Percentiles rank a stretch among this genome's conserved stretches.
Conservation (phyloP, 805 yeast species). For the Candida wancherniae region DNA sequence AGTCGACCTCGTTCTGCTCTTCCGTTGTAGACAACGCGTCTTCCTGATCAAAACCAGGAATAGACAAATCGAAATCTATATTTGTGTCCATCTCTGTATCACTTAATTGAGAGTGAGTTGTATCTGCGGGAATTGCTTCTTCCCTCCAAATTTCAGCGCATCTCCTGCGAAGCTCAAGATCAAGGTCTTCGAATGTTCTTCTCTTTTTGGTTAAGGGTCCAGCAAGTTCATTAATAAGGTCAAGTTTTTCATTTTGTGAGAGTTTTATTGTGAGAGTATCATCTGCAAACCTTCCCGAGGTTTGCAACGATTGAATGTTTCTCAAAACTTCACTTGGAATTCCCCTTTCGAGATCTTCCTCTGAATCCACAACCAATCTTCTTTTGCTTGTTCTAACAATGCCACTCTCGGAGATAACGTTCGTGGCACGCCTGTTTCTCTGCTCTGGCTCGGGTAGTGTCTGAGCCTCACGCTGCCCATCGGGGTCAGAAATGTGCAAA, state of each 20-base stretch:
- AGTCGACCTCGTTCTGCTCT: constrained; percentile 6
- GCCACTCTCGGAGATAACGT: constrained; percentile 37
- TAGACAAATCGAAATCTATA: constrained; percentile 24
- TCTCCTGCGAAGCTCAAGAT: constrained; percentile 24
- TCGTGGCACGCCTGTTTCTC: constrained; percentile 11
- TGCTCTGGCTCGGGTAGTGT: constrained; percentile 17
- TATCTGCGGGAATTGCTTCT: constrained; percentile 16
- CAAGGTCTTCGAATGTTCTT: constrained; percentile 29
- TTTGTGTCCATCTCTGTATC: constrained; percentile 15
- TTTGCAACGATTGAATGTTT: constrained; percentile 25
- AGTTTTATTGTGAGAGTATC: constrained; percentile 25
- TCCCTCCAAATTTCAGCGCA: constrained; percentile 25
- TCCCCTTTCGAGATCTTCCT: constrained; percentile 42
- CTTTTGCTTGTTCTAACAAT: constrained; percentile 43
- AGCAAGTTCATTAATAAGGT: constrained; percentile 31
- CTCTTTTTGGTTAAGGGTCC: constrained; percentile 26
- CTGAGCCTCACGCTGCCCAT: constrained; percentile 19
- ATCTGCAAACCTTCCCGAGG: constrained; percentile 15
- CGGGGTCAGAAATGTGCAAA: constrained; percentile 19
- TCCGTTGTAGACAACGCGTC: constrained; percentile 11
- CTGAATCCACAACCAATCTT: constrained; percentile 42
- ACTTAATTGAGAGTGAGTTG: too few species aligned
- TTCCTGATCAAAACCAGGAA: constrained; percentile 24
- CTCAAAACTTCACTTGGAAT: constrained; percentile 31
- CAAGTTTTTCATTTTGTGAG: constrained; percentile 29